phyloP scores from a whole-genome alignment of 106 monocot genomes.

The Dendrobium nobile region DNA sequence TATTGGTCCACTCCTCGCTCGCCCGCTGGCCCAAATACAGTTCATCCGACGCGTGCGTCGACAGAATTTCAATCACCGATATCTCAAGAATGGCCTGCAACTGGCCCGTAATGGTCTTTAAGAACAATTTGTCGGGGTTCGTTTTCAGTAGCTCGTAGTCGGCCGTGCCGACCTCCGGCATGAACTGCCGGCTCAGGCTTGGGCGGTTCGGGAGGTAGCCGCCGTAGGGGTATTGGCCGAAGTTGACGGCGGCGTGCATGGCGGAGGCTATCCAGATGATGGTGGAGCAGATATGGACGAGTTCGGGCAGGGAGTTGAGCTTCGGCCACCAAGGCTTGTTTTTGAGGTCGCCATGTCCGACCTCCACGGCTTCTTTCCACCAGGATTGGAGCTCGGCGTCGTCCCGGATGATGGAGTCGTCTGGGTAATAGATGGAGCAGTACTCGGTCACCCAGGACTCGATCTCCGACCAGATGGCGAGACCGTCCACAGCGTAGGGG shows the following conservation, averaged over 20 bases:
- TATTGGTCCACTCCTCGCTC: slow-evolving; percentile 23
- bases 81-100: slow-evolving; percentile 21
- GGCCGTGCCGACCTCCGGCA: slow-evolving; percentile 41
- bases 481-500: slow-evolving; percentile 64
- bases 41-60: slow-evolving; percentile 34
- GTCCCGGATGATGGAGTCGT: slow-evolving; percentile 7
- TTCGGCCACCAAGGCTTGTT: slow-evolving; percentile 47
- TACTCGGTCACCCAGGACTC: slow-evolving; percentile 32
- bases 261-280: slow-evolving; percentile 59
- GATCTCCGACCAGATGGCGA: slow-evolving; percentile 53
- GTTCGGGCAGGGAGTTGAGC: slow-evolving; percentile 16
- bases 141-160: slow-evolving; percentile 40
- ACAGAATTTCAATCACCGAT: slow-evolving; percentile 28
- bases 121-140: slow-evolving; percentile 46
- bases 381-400: slow-evolving; percentile 57
- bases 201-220: slow-evolving; percentile 73
- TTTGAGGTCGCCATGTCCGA: slow-evolving; percentile 51
- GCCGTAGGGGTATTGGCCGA: slow-evolving; percentile 65
- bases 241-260: slow-evolving; percentile 17
- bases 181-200: slow-evolving; percentile 52
- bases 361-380: slow-evolving; percentile 41
- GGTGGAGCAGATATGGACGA: slow-evolving; percentile 41
- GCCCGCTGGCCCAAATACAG: slow-evolving; percentile 23
- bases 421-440: slow-evolving; percentile 24
- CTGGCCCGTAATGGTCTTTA: slow-evolving; percentile 35